Evolutionary conservation across 129 eudicot genomes (phyloP), one percentile per base, ranked within the genome.

Genomic region (Centaurea solstitialis): DNA sequence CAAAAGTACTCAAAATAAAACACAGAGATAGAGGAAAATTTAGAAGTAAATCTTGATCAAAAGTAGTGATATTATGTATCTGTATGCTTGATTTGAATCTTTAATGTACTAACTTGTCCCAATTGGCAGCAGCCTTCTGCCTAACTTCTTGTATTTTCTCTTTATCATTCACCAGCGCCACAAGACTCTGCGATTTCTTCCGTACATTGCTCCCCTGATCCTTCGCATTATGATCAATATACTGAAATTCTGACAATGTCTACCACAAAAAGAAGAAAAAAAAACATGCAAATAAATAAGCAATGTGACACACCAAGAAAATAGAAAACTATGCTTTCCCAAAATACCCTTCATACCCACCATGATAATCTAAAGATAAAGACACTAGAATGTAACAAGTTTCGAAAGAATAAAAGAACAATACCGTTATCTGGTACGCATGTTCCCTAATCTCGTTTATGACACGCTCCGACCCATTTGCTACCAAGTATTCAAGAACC

Each of bases 151-250:
- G 93, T 84, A 96, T 84, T 73, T 87, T 89, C 50, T 96, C 98
- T 80, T 96, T 96, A 82, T 96, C 98, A 73, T 93, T 96, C 50
- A 89, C 98, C 59, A 96, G 84, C 74, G 85, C 88, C 62, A 91
- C 92, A 82, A 96, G 92, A 82, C 87, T 87, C 88, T 93, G 99
- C 67, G 99, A 93, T 81, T 96, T 96, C 85, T 90, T 93, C 83
- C 99, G 72, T 59, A 96, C 97, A 73, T 96, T 91, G 91, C 73
- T 89, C 76, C 99, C 99, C 83, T 96, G 99, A 87, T 96, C 99
- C 84, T 83, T 93, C 80, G 98, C 99, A 20, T 87, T 84, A 47
- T 92, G 89, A 87, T 96, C 98, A 72, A 96, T 90, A 71, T 93
- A 96, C 88, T 96, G 99, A 85, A 96, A 96, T 62, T 91, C 97